Conservation (phyloP, 768 basidiomycete genomes). For the Chalciporus sphaerocephalus region DNA sequence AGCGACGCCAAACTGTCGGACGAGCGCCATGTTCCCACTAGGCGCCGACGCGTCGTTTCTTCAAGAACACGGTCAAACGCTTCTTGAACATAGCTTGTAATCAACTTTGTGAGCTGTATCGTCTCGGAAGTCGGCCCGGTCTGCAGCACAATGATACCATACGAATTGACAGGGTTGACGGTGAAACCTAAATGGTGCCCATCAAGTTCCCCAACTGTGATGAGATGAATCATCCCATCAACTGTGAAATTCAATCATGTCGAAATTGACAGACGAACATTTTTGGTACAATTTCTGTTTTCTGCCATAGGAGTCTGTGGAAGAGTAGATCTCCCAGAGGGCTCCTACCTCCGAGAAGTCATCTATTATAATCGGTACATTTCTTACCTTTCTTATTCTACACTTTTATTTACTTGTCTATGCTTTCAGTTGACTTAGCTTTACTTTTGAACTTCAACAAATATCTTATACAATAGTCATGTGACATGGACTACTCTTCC, state of each 20-base stretch:
- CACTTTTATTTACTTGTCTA: no score
- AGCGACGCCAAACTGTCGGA: constrained; percentile 27
- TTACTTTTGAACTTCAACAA: no score
- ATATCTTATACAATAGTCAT: no score
- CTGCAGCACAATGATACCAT: constrained; percentile 39
- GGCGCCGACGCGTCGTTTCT: constrained; percentile 21
- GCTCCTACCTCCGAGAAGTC: constrained; percentile 40
- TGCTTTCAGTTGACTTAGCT: no score
- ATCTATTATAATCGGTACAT: no score
- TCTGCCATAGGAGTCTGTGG: constrained; percentile 29
- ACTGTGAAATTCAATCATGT: no score
- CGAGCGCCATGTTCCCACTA: constrained; percentile 35
- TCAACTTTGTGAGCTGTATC: constrained; percentile 30
- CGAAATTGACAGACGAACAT: background rate
- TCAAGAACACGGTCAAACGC: constrained; percentile 33
- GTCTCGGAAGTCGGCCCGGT: constrained; percentile 36
- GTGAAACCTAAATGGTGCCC: constrained; percentile 40
- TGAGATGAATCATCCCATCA: no score
- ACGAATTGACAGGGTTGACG: constrained; percentile 37
- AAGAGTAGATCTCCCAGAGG: constrained; percentile 41
- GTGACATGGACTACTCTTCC: no score
- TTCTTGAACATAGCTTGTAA: constrained; percentile 32
- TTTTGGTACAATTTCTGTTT: constrained; percentile 32
- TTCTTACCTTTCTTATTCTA: no score
- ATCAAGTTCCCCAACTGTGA: constrained; percentile 39